phyloP scores from a whole-genome alignment of 352 stramenopile species.

The Pythium dissimile region DNA sequence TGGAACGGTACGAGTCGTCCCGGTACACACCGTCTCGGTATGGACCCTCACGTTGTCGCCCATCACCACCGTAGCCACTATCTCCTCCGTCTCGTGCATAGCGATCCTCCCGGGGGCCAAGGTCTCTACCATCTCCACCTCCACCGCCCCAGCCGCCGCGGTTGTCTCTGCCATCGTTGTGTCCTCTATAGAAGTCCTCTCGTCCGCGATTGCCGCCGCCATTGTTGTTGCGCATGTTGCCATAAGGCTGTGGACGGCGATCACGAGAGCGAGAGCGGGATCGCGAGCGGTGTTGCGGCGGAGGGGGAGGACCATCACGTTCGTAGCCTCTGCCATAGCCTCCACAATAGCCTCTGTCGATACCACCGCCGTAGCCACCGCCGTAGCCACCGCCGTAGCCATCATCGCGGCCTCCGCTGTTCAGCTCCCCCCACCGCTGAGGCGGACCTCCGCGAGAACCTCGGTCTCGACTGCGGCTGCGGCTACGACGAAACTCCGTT shows the following conservation, averaged over 20 bases:
- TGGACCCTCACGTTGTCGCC: conserved; percentile 8
- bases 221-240: conserved; percentile 12
- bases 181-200: conserved; percentile 18
- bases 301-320: neutral
- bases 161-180: conserved; percentile 2
- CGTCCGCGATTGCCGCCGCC: conserved; percentile 13
- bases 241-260: conserved; percentile 1
- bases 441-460: neutral
- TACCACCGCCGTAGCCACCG: conserved; percentile 9
- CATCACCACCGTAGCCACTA: conserved; percentile 1
- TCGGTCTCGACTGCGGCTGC: conserved; percentile 20
- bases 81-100: conserved; percentile 6
- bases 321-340: neutral
- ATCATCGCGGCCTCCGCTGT: no score
- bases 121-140: conserved; percentile 7
- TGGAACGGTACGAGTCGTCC: conserved; percentile 9
- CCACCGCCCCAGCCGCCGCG: conserved; percentile 7
- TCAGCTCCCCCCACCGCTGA: neutral
- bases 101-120: conserved; percentile 11
- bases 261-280: conserved; percentile 25
- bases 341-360: neutral
- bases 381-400: conserved; percentile 1
- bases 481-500: neutral
- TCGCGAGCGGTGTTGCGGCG: conserved; percentile 3
- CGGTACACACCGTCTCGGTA: conserved; percentile 11